Percentiles rank a stretch among this genome's conserved stretches.
Evolutionary conservation across 192 early-diverging fungal species (phyloP).

Genomic region (Spizellomyces sp.): DNA sequence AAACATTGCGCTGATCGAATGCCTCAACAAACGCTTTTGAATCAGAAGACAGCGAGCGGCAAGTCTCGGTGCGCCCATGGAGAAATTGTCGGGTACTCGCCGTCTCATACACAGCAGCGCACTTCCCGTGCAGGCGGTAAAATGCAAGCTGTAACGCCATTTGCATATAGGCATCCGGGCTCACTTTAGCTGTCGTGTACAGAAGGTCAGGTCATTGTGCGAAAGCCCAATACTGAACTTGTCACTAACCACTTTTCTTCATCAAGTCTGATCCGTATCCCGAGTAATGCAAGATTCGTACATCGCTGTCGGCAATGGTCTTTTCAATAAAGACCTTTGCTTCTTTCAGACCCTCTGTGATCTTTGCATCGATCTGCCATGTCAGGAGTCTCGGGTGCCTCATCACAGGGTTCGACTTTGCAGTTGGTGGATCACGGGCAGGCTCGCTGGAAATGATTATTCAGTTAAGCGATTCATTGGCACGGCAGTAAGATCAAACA

Average conservation of each 20-base stretch:
- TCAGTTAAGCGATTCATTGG: neutral
- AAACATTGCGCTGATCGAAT: slow-evolving; percentile 62
- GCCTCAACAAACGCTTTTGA: slow-evolving; percentile 67
- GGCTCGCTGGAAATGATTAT: slow-evolving; percentile 30
- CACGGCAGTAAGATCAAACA: neutral
- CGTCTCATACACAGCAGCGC: slow-evolving; percentile 83
- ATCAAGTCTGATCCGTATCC: slow-evolving; percentile 77
- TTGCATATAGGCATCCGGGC: slow-evolving; percentile 82
- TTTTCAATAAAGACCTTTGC: slow-evolving; percentile 57
- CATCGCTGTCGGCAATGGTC: slow-evolving; percentile 62
- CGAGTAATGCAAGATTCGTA: slow-evolving; percentile 62
- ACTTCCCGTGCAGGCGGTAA: slow-evolving; percentile 66
- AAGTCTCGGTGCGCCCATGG: slow-evolving; percentile 87
- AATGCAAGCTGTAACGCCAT: slow-evolving; percentile 86
- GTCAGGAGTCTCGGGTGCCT: slow-evolving; percentile 21
- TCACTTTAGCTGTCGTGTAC: slow-evolving; percentile 58
- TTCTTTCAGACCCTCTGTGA: slow-evolving; percentile 39
- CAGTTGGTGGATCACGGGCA: slow-evolving; percentile 29
- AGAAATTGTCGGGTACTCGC: slow-evolving; percentile 77
- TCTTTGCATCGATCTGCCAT: slow-evolving; percentile 43
- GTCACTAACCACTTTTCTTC: slow-evolving; percentile 63
- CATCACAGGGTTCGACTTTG: slow-evolving; percentile 9
- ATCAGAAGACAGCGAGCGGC: slow-evolving; percentile 73
- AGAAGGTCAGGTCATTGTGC: slow-evolving; percentile 13
- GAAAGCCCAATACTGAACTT: slow-evolving; percentile 47